Conservation (phyloP, 257 asterid genomes). For the Solanum chilense region DNA sequence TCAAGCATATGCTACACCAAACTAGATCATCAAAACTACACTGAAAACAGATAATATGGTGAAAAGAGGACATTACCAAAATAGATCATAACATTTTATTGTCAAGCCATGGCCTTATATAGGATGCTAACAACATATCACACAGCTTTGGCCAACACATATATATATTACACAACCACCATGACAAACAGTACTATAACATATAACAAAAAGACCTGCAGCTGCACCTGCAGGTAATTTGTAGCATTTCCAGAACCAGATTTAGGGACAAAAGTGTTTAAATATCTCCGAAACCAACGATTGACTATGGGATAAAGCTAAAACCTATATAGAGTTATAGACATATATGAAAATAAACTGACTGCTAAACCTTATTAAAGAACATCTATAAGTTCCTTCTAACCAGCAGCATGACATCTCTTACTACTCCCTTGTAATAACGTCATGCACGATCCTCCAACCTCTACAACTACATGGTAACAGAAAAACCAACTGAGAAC, state of each 20-base stretch:
- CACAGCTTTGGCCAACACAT: neutral
- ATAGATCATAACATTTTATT: neutral
- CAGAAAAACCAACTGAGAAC: neutral
- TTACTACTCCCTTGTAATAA: neutral
- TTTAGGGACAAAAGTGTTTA: neutral
- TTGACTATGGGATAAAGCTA: neutral
- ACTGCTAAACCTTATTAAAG: neutral
- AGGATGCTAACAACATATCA: neutral
- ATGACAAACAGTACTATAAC: neutral
- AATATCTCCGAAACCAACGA: neutral
- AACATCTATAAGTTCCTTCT: slow-evolving; percentile 6
- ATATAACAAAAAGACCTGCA: neutral
- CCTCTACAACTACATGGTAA: neutral
- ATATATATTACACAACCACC: neutral
- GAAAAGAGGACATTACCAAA: neutral
- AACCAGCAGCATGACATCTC: neutral
- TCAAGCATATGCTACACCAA: neutral
- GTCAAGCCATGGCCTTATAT: neutral
- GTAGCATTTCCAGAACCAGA: neutral
- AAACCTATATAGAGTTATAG: neutral
- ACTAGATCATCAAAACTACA: neutral
- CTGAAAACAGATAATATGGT: neutral
- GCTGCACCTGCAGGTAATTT: neutral
- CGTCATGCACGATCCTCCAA: neutral
- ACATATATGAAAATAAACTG: neutral